These are phyloP conservation scores for Chlamydomonas applanata DNA, from an alignment of 139 green algal species.

Conservation along the genomic window DNA sequence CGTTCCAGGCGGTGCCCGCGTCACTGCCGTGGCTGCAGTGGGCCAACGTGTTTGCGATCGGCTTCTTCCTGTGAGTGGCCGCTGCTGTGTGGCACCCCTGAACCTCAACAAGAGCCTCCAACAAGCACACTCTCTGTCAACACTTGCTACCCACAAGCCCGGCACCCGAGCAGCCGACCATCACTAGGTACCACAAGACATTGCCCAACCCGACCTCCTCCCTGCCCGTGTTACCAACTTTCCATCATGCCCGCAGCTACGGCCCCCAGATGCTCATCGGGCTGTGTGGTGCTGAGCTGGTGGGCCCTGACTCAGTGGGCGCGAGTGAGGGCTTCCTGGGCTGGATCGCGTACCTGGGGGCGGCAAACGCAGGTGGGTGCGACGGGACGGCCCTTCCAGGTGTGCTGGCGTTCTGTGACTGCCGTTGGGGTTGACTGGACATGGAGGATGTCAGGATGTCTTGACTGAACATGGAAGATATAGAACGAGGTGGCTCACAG, in stretches of 20 bases:
- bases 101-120: too few species aligned
- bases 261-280: constrained; percentile 92
- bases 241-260: constrained; percentile 13
- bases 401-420: too few species aligned
- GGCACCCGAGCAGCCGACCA: too few species aligned
- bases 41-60: constrained; percentile 91
- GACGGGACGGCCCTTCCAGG: too few species aligned
- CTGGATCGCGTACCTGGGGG: constrained; percentile 85
- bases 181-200: neutral
- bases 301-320: constrained; percentile 82
- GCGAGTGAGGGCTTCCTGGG: constrained; percentile 94
- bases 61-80: constrained; percentile 78
- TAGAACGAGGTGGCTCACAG: too few species aligned
- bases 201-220: neutral
- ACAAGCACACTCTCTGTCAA: too few species aligned
- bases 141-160: too few species aligned
- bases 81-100: too few species aligned
- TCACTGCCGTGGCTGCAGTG: constrained; percentile 74
- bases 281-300: constrained; percentile 93
- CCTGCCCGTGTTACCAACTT: neutral
- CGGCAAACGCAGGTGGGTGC: constrained; percentile 41
- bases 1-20: constrained; percentile 72
- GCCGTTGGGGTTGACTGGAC: too few species aligned
- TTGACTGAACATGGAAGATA: too few species aligned
- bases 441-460: too few species aligned